These are phyloP conservation scores for Coprinopsis strossmayeri DNA, from an alignment of 768 basidiomycete genomes.

Conservation along the genomic window DNA sequence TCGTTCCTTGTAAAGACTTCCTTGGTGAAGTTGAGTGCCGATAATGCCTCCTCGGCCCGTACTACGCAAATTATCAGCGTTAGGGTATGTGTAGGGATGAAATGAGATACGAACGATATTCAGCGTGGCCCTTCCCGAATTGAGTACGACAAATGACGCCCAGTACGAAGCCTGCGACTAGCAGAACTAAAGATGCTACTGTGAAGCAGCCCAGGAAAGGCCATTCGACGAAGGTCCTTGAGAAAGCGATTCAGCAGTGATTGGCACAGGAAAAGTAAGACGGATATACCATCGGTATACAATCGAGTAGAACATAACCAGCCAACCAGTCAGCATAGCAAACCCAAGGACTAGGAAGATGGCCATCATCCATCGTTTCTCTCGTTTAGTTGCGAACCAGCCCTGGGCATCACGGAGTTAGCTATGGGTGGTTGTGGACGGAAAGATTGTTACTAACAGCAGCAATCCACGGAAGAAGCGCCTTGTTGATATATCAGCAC, in stretches of 20 bases:
- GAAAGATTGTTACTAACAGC: slow-evolving; percentile 29
- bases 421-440: neutral
- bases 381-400: slow-evolving; percentile 45
- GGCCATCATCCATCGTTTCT: slow-evolving; percentile 28
- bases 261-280: slow-evolving; percentile 2
- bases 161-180: slow-evolving; percentile 35
- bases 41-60: slow-evolving; percentile 31
- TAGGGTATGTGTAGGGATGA: neutral
- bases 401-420: slow-evolving; percentile 28
- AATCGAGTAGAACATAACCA: slow-evolving; percentile 39
- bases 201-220: slow-evolving; percentile 44
- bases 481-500: slow-evolving; percentile 13
- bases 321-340: slow-evolving; percentile 30
- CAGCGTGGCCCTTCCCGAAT: slow-evolving; percentile 47
- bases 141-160: slow-evolving; percentile 43
- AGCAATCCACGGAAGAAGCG: slow-evolving; percentile 47
- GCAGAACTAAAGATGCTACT: slow-evolving; percentile 35
- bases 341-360: slow-evolving; percentile 37
- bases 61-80: slow-evolving; percentile 22
- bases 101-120: slow-evolving; percentile 35
- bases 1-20: slow-evolving; percentile 31
- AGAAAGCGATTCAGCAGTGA: slow-evolving; percentile 20
- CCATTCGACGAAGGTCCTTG: slow-evolving; percentile 41
- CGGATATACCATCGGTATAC: slow-evolving; percentile 36
- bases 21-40: slow-evolving; percentile 30